A percentile compares a stretch with the other conserved stretches of the same genome.
These are phyloP conservation scores for Adansonia gregorii DNA, from an alignment of 441 rosid species.

Conservation along the genomic window DNA sequence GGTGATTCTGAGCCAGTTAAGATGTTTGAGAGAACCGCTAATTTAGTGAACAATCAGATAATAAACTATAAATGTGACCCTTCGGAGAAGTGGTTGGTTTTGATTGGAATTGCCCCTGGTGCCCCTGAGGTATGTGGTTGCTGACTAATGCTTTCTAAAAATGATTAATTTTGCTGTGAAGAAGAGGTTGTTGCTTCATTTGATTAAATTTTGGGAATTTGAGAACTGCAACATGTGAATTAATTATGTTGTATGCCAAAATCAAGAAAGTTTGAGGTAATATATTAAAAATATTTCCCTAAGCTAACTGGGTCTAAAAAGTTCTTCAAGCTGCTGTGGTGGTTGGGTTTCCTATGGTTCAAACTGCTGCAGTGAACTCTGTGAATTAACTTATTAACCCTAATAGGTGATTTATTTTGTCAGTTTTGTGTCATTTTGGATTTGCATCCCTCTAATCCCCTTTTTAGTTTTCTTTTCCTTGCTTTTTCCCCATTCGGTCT, in stretches of 20 bases:
- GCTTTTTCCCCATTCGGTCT: background rate
- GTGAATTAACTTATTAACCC: background rate
- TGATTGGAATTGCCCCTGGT: slow-evolving; percentile 99
- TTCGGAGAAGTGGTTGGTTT: slow-evolving; percentile 97
- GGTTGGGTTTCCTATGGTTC: slow-evolving; percentile 1
- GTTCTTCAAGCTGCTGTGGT: slow-evolving; percentile 10
- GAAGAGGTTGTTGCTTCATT: background rate
- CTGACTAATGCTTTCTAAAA: slow-evolving; percentile 11
- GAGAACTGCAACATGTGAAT: background rate
- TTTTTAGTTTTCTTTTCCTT: background rate
- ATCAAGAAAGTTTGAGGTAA: background rate
- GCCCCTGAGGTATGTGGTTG: slow-evolving; percentile 79
- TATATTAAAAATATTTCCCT: slow-evolving; percentile 10
- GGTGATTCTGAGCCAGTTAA: slow-evolving; percentile 98
- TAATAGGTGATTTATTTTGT: background rate
- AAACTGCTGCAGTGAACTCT: slow-evolving; percentile 6
- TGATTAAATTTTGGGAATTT: background rate
- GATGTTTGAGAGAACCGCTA: slow-evolving; percentile 98
- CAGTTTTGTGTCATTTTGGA: background rate
- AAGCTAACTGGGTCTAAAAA: background rate
- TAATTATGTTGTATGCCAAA: background rate
- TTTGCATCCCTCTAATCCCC: background rate
- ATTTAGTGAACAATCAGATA: slow-evolving; percentile 91
- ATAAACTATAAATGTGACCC: slow-evolving; percentile 96
- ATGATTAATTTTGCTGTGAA: background rate